Conservation (phyloP, 495 filamentous ascomycete species). For the Lasiosphaeris hirsuta region DNA sequence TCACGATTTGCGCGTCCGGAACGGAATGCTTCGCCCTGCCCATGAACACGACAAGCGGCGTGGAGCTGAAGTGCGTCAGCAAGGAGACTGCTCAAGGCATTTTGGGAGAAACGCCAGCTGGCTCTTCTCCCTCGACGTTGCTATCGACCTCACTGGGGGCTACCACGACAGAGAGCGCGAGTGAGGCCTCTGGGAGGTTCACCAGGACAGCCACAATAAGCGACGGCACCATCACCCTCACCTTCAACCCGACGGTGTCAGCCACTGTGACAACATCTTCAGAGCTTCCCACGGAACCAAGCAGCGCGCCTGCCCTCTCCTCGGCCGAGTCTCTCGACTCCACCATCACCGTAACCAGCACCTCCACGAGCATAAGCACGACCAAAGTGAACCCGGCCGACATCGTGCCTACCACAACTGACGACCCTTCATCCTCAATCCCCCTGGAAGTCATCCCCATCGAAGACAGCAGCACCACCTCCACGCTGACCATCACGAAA, state of each 20-base stretch:
- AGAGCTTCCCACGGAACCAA: too few species aligned
- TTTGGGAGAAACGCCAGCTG: slow-evolving; percentile 19
- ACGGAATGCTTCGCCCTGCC: slow-evolving; percentile 41
- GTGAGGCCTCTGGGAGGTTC: not conserved
- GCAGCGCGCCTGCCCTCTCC: too few species aligned
- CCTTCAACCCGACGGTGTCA: not conserved
- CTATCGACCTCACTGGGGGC: not conserved
- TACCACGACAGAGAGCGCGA: too few species aligned
- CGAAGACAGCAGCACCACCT: not conserved
- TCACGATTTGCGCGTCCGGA: slow-evolving; percentile 24
- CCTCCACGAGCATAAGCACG: too few species aligned
- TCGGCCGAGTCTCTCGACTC: too few species aligned
- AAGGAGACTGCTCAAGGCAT: slow-evolving; percentile 23
- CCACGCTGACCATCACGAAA: not conserved
- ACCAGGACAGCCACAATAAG: slow-evolving; percentile 15
- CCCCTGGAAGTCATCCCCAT: slow-evolving; percentile 12
- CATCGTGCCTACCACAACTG: not conserved
- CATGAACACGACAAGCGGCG: slow-evolving; percentile 36
- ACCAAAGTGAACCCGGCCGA: not conserved
- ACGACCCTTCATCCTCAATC: not conserved
- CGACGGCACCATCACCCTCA: slow-evolving; percentile 16
- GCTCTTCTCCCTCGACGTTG: not conserved
- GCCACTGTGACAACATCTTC: too few species aligned
- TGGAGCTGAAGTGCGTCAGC: slow-evolving; percentile 36
- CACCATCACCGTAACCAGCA: too few species aligned